These are phyloP conservation scores for Skeletonema costatum DNA, from an alignment of 108 stramenopile genomes.

Conservation along the genomic window DNA sequence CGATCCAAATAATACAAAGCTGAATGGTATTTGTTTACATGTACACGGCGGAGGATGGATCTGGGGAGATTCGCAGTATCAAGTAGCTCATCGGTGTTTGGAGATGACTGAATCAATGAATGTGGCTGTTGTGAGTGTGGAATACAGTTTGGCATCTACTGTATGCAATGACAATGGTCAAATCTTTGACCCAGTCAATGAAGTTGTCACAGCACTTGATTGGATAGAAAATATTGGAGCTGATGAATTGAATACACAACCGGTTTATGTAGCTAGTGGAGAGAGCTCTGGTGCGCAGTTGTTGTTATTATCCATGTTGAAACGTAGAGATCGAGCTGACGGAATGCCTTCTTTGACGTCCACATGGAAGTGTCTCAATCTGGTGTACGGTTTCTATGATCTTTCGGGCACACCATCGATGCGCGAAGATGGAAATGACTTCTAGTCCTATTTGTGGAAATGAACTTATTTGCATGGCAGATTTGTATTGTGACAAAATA, in stretches of 20 bases:
- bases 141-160: conserved; percentile 24
- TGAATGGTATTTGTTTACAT: conserved; percentile 43
- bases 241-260: conserved; percentile 16
- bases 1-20: neutral
- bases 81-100: conserved; percentile 50
- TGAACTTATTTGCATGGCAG: conserved; percentile 36
- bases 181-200: conserved; percentile 42
- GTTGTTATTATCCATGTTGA: conserved; percentile 40
- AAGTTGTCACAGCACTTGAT: conserved; percentile 26
- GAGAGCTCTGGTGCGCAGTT: conserved; percentile 53
- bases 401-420: conserved; percentile 36
- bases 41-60: conserved; percentile 52
- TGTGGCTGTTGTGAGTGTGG: conserved; percentile 44
- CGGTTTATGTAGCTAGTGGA: conserved; percentile 39
- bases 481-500: conserved; percentile 20
- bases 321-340: conserved; percentile 18
- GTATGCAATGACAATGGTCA: neutral
- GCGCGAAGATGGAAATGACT: conserved; percentile 18
- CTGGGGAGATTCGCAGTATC: conserved; percentile 43
- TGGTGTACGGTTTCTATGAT: conserved; percentile 44
- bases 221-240: conserved; percentile 39
- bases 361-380: conserved; percentile 39
- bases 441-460: conserved; percentile 41
- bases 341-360: neutral
- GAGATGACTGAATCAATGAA: conserved; percentile 38